phyloP scores from a whole-genome alignment of 441 rosid genomes.

The Aleurites moluccanus region DNA sequence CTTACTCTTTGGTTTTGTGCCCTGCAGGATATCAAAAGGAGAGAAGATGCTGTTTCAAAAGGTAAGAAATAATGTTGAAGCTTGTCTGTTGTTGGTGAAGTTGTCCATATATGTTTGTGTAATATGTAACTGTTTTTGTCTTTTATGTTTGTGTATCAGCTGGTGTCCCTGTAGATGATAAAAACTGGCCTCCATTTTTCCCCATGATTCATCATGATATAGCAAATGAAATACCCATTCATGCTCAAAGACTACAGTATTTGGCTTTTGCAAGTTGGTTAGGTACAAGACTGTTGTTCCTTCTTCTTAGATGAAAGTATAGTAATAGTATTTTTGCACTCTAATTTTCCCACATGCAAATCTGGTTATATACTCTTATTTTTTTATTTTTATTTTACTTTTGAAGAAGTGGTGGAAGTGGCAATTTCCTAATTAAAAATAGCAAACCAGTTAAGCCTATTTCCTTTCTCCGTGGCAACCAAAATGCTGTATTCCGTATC shows the following conservation, averaged over 20 bases:
- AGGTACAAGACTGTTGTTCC: conserved; percentile 43
- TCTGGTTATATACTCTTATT: background rate
- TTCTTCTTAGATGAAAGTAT: conserved; percentile 11
- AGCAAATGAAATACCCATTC: conserved; percentile 90
- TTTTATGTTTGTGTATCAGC: conserved; percentile 45
- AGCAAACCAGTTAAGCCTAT: background rate
- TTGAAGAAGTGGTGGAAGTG: background rate
- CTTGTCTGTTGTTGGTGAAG: conserved; percentile 7
- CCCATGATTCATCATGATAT: conserved; percentile 97
- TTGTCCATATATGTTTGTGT: background rate
- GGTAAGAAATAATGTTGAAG: conserved; percentile 38
- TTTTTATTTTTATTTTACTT: background rate
- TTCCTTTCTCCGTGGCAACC: background rate
- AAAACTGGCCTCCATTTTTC: conserved; percentile 92
- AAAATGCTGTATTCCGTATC: background rate
- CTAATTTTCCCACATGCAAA: background rate
- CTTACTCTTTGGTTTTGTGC: conserved; percentile 11
- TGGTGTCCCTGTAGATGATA: conserved; percentile 61
- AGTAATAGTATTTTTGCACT: background rate
- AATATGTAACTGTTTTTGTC: background rate
- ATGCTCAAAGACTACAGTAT: conserved; percentile 88
- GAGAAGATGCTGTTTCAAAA: conserved; percentile 76
- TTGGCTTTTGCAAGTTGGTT: conserved; percentile 96
- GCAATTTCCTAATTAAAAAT: background rate
- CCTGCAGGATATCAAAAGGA: conserved; percentile 73